Percentiles rank a stretch among this genome's conserved stretches.
phyloP scores from a whole-genome alignment of 257 asterid genomes.

The Penstemon newberryi region DNA sequence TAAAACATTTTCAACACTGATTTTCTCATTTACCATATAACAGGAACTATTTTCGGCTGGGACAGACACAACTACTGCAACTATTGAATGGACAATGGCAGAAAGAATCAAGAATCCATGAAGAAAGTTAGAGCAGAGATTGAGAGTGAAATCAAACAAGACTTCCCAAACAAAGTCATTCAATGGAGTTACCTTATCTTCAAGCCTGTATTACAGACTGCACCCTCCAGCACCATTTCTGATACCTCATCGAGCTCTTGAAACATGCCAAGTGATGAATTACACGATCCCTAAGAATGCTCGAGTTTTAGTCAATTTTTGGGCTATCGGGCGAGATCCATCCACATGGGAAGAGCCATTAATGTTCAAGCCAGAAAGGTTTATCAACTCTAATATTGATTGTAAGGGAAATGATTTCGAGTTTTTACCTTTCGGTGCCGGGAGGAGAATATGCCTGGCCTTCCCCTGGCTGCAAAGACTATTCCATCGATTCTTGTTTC shows the following conservation, averaged over 20 bases:
- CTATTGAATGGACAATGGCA: constrained; percentile 36
- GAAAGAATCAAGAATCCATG: constrained; percentile 28
- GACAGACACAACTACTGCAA: constrained; percentile 44
- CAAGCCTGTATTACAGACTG: constrained; percentile 44
- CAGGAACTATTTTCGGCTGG: constrained; percentile 48
- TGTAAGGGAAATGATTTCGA: constrained; percentile 47
- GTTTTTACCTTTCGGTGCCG: constrained; percentile 45
- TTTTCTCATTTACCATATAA: not conserved
- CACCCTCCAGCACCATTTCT: constrained; percentile 54
- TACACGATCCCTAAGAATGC: constrained; percentile 38
- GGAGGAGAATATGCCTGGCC: constrained; percentile 59
- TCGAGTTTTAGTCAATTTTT: constrained; percentile 32
- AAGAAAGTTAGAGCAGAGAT: constrained; percentile 25
- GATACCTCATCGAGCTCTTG: constrained; percentile 36
- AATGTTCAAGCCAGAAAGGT: constrained; percentile 40
- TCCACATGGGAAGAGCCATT: constrained; percentile 39
- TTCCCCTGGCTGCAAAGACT: constrained; percentile 40
- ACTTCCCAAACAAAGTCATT: constrained; percentile 3
- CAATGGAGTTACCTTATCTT: constrained; percentile 32
- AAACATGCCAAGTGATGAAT: constrained; percentile 33
- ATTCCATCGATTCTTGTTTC: constrained; percentile 34
- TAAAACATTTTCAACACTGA: too few relatives aligned
- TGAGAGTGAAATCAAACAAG: constrained; percentile 20
- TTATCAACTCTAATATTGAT: constrained; percentile 33
- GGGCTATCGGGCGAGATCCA: constrained; percentile 49